phyloP scores from a whole-genome alignment of 2,329 filamentous ascomycete species.

The Calonectria pteridis region DNA sequence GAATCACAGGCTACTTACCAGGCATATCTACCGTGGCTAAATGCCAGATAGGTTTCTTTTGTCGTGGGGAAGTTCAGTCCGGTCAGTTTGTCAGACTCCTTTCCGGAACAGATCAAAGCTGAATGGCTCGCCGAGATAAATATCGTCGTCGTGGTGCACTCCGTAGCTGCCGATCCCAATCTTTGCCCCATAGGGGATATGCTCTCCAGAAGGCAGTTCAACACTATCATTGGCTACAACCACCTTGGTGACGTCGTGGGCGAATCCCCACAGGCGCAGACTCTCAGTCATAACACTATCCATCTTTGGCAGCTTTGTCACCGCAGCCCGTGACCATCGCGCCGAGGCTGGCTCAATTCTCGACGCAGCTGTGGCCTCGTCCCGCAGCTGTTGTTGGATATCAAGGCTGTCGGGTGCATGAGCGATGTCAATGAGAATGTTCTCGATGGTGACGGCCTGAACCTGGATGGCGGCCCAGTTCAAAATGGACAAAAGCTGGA shows the following conservation, averaged over 20 bases:
- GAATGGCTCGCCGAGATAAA: background rate
- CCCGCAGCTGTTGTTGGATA: background rate
- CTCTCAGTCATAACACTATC: background rate
- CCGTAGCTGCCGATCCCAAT: slow-evolving; percentile 2
- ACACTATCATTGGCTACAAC: background rate
- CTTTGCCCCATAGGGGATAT: background rate
- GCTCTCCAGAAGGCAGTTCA: background rate
- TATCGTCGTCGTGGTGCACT: background rate
- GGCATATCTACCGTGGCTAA: background rate
- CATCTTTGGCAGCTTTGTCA: background rate
- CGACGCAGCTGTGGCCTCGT: background rate
- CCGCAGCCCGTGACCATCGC: background rate
- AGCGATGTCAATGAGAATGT: background rate
- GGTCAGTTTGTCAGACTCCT: background rate
- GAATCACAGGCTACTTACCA: background rate
- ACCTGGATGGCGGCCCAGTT: slow-evolving; percentile 1
- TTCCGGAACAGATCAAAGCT: background rate
- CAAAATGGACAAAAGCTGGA: background rate
- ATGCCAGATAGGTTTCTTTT: background rate
- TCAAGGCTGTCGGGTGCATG: background rate
- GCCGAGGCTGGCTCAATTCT: background rate
- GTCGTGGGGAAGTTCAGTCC: background rate
- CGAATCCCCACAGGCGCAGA: background rate
- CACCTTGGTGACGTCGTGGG: background rate
- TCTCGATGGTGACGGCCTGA: background rate